Evolutionary conservation across 176 grass and related monocot genomes (phyloP).

Genomic region (Oryza coarctata): DNA sequence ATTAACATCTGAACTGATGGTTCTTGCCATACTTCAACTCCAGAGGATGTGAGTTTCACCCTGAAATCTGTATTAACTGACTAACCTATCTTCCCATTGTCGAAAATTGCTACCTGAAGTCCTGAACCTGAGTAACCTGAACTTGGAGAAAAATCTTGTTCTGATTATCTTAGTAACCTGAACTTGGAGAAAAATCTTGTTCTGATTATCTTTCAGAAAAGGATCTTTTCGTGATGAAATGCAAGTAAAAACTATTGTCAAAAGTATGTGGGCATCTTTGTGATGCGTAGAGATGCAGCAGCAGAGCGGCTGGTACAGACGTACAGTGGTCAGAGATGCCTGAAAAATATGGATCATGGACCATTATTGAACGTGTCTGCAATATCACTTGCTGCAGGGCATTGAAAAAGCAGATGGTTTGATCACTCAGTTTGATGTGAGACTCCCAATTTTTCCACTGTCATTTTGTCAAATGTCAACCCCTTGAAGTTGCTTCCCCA

Average conservation of each 20-base stretch:
- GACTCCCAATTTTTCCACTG: background rate
- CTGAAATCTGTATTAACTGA: too few species aligned
- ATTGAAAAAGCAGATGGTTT: background rate
- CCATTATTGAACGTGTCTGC: constrained; percentile 10
- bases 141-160: background rate
- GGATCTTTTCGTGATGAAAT: background rate
- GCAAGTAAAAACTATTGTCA: background rate
- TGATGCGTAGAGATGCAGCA: background rate
- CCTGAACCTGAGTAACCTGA: too few species aligned
- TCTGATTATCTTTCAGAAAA: background rate
- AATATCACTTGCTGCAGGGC: constrained; percentile 9
- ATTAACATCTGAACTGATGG: background rate
- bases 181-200: background rate
- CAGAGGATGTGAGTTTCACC: too few species aligned
- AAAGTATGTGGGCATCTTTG: background rate
- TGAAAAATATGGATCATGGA: constrained; percentile 13
- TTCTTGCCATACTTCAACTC: background rate
- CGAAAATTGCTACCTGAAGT: too few species aligned
- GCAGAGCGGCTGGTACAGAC: background rate
- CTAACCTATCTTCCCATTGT: too few species aligned
- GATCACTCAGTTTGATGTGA: background rate
- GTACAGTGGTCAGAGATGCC: constrained; percentile 32
- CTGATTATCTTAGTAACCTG: background rate
- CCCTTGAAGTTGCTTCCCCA: background rate
- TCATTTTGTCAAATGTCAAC: constrained; percentile 5